Base-by-base conservation (phyloP, 345 rosid genomes). In the Euphorbia tirucalli region DNA sequence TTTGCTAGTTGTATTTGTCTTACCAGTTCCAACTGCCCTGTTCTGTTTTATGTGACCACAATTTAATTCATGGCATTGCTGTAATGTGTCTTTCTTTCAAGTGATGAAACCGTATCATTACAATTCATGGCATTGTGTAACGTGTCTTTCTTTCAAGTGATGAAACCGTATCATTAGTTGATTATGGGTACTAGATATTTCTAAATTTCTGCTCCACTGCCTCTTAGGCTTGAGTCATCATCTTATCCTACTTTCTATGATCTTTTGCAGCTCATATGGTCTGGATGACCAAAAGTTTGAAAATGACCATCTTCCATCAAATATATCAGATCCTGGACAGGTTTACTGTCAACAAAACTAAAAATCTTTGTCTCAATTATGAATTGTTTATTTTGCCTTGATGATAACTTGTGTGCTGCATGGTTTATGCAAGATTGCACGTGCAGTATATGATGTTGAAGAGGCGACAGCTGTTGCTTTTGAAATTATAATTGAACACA, bases 401-500 rank as follows among this genome's bases (percentile, higher is more conserved):
- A 49, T 69, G 66, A 67, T 75, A 72, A 76, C 73, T 65, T 82
- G 52, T 66, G 39, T 52, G 27, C 61, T 77, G 46, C 27, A 50
- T 69, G 65, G 27, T 57, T 63, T 65, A 48, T 87, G 48, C 78
- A 81, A 95, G 97, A 89, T 96, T 69, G 87, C 90, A 62, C 88
- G 87, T 64, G 99, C 96, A 70, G 79, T 95, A 25, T 85, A 80
- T 80, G 98, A 96, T 77, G 82, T 96, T 54, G 98, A 96, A 86
- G 99, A 96, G 77, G 97, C 98, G 66, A 96, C 98, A 19, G 37
- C 86, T 66, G 80, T 80, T 73, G 92, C 93, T 73, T 88, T 96
- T 77, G 98, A 88, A 70, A 88, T 91, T 75, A 89, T 96, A 78
- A 65, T 85, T 44, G 69, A 79, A 65, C 94, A 84, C 79, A 96